phyloP scores from a whole-genome alignment of 352 stramenopile genomes.

The Globisporangium uncinulatum region DNA sequence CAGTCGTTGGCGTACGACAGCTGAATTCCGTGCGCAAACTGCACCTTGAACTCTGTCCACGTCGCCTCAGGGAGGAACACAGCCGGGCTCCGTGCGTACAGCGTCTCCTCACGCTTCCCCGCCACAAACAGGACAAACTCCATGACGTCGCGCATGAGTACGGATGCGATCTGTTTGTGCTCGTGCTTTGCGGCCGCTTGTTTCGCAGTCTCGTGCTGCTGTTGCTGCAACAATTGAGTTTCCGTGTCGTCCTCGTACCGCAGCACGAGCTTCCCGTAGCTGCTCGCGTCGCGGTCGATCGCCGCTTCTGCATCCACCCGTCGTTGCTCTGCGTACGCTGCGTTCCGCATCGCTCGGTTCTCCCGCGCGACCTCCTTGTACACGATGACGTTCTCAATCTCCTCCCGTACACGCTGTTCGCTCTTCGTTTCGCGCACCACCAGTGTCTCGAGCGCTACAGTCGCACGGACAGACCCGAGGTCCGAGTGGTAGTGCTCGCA shows the following conservation, averaged over 20 bases:
- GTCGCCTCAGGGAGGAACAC: slow-evolving; percentile 39
- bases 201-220: slow-evolving; percentile 25
- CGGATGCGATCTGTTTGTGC: slow-evolving; percentile 31
- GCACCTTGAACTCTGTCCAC: slow-evolving; percentile 52
- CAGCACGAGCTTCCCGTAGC: slow-evolving; percentile 48
- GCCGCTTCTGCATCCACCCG: slow-evolving; percentile 33
- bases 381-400: slow-evolving; percentile 42
- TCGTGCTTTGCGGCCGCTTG: slow-evolving; percentile 30
- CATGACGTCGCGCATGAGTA: slow-evolving; percentile 44
- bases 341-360: slow-evolving; percentile 44
- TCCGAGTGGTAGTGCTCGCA: slow-evolving; percentile 30
- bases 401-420: slow-evolving; percentile 30
- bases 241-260: slow-evolving; percentile 59
- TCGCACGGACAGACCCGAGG: slow-evolving; percentile 19
- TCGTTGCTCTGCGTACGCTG: slow-evolving; percentile 45
- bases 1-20: neutral
- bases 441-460: slow-evolving; percentile 31
- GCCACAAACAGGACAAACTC: slow-evolving; percentile 53
- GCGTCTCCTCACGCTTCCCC: slow-evolving; percentile 37
- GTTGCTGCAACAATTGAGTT: slow-evolving; percentile 33
- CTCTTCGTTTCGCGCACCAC: slow-evolving; percentile 41
- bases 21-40: slow-evolving; percentile 25
- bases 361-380: slow-evolving; percentile 67
- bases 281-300: slow-evolving; percentile 45
- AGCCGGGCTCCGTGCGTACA: slow-evolving; percentile 23